Base-by-base conservation (phyloP, 1,139 yeast species). In the Zygoascus sp. region DNA sequence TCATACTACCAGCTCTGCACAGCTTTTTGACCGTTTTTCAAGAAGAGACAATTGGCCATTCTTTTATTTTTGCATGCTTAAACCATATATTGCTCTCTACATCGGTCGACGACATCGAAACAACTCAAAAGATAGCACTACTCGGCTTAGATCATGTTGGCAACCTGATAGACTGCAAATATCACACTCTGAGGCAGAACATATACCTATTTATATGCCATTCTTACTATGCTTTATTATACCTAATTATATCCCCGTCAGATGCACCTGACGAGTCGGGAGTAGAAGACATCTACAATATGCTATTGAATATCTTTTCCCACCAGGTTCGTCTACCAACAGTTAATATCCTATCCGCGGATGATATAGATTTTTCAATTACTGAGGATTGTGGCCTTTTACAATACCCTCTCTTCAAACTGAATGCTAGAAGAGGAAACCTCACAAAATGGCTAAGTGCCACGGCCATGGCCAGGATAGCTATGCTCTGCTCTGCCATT, bases 121-220 rank as follows among this genome's bases (percentile, higher is more conserved):
- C 47, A 32, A 54, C 60, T 0, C 15, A 53, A 9, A 40, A 40
- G 8, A 27, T 61, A 4, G 53, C 58, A 1, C 46, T 46, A 9
- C 28, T 51, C 10, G 58, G 59, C 2, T 32, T 55, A 2, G 40
- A 43, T 11, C 45, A 53, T 5, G 47, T 54, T 1, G 45, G 45
- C 1, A 22, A 39, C 4, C 30, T 58, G 22, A 34, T 48, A 7
- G 46, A 47, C 11, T 50, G 61, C 13, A 60, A 59, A 45, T 51
- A 52, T 27, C 55, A 52, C 6, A 36, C 53, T 1, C 39, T 60
- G n/a, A 53, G 49, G 39, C 62, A 59, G 27, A 61, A 61, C 32
- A 42, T 59, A 2, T 36, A 52, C 20, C 35, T 61, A 10, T 62
- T 62, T 46, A 50, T 53, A 2, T 44, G 60, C 9, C 37, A 38